Base-by-base conservation (phyloP, 495 filamentous ascomycete genomes). In the Gamarada debralockiae region DNA sequence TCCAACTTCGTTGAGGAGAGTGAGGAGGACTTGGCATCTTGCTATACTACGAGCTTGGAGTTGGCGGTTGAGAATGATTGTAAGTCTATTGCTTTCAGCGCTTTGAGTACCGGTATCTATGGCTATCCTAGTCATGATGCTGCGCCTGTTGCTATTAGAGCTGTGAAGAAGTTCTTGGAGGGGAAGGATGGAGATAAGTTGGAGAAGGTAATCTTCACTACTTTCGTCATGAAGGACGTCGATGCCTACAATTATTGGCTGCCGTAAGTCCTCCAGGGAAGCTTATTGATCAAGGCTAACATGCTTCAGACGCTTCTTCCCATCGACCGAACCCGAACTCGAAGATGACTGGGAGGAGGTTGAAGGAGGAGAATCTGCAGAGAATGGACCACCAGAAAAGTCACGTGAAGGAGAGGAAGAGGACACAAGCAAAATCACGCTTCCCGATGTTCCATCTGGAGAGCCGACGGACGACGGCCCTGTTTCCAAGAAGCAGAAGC, bases 41-140 rank as follows among this genome's bases (percentile, higher is more conserved):
- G 90, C 69, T 98, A 98, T 65, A 72, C 73, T 12, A 79, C 70
- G n/a, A 84, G 83, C 55, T 66, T 97, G 50, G 71, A 90, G 61
- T 64, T 91, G 15, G 90, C 89, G 2, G 82, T 81, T 0, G 73
- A 83, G 34, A 73, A 84, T 49, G 70, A 72, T 0, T 76, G 85
- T 58, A 79, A 74, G 60, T 86, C 77, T 44, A 80, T 98, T 49
- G 93, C 90, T 0, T 97, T 98, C 61, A 77, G 80, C 21, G 84
- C 82, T 29, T 69, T 98, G 44, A 93, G 89, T 59, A 96, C 92
- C 9, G 93, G 93, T 1, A 64, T 95, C 0, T 97, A 95, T 65
- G 90, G 90, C 6, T 98, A 95, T 64, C 92, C 92, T 3, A 86
- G 80, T 60, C 52, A 61, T 2, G 73, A 82, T 25, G 93, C 92